Evolutionary conservation across 805 yeast genomes (phyloP).

Genomic region (Candida insectorum): DNA sequence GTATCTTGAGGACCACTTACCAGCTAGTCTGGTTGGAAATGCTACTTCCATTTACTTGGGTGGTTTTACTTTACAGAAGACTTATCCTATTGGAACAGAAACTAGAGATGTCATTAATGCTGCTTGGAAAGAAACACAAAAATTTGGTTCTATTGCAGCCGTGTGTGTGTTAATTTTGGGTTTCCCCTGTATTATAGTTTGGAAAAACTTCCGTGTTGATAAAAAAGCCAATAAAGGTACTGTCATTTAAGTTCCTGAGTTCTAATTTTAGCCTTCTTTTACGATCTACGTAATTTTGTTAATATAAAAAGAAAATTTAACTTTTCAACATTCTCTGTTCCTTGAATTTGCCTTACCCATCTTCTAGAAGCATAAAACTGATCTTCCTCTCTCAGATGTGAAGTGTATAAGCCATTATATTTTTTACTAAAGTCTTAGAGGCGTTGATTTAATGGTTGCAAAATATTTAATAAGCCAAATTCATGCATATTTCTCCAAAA

Average conservation of each 20-base stretch:
- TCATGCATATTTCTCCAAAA: too few species aligned
- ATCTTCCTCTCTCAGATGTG: too few species aligned
- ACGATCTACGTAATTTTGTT: too few species aligned
- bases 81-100: constrained; percentile 18
- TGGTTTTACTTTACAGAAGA: constrained; percentile 16
- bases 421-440: too few species aligned
- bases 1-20: constrained; percentile 19
- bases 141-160: constrained; percentile 17
- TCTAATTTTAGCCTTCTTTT: too few species aligned
- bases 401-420: too few species aligned
- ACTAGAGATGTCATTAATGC: constrained; percentile 19
- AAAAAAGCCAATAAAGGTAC: constrained; percentile 5
- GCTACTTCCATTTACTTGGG: constrained; percentile 14
- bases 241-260: background rate
- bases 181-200: constrained; percentile 16
- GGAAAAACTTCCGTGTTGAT: constrained; percentile 22
- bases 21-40: constrained; percentile 15
- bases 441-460: too few species aligned
- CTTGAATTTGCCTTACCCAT: too few species aligned
- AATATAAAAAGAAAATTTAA: too few species aligned
- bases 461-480: too few species aligned
- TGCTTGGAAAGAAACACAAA: constrained; percentile 22
- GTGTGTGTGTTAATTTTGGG: constrained; percentile 16
- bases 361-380: too few species aligned
- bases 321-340: too few species aligned